Conservation (phyloP, 2,329 filamentous ascomycete species). For the Akanthomyces uredinophilus region DNA sequence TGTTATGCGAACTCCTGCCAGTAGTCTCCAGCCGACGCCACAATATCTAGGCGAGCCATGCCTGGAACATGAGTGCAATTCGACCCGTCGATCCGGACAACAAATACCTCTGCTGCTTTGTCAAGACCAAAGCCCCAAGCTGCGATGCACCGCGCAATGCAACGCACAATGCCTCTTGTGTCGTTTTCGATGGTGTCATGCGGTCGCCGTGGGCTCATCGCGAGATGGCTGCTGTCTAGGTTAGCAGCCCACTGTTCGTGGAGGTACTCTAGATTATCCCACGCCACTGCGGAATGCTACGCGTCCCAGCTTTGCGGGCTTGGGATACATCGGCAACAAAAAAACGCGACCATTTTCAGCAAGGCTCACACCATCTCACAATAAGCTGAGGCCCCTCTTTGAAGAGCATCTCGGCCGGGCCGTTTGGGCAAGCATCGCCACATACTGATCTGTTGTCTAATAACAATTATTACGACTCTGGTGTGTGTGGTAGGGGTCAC, state of each 20-base stretch:
- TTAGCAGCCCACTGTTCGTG: too few species aligned
- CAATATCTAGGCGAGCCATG: too few species aligned
- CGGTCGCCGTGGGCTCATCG: neutral
- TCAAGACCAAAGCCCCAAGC: neutral
- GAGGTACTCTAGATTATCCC: neutral
- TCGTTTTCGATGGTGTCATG: constrained; percentile 1
- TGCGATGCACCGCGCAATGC: neutral
- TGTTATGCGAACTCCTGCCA: too few species aligned
- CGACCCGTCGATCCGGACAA: too few species aligned
- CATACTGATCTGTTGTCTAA: neutral
- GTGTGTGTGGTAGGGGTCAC: too few species aligned
- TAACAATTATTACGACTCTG: too few species aligned
- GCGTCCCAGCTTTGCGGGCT: too few species aligned
- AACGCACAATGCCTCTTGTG: neutral
- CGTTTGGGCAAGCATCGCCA: neutral
- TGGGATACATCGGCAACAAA: too few species aligned
- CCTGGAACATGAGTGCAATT: too few species aligned
- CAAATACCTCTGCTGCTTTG: neutral
- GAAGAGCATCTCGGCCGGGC: neutral
- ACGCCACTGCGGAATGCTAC: neutral
- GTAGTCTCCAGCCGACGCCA: too few species aligned
- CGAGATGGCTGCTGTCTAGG: too few species aligned
- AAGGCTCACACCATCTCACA: too few species aligned
- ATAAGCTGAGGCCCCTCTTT: neutral
- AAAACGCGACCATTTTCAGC: neutral